Evolutionary conservation across 768 basidiomycete species (phyloP), one percentile per base, ranked within the genome.

Genomic region (Rubroboletus satanas): DNA sequence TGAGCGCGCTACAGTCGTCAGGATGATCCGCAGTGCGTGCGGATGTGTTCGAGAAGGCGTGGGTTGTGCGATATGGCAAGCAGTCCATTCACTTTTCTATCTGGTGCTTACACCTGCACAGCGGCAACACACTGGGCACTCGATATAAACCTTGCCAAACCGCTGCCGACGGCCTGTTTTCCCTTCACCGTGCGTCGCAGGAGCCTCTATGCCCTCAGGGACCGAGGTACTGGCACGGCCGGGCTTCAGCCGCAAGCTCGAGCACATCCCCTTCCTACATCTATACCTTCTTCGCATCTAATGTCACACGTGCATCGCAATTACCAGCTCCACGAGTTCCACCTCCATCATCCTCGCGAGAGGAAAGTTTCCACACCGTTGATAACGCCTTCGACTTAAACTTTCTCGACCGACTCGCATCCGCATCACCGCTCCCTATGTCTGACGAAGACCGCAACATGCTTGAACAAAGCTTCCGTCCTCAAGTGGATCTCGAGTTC

Each of bases 41-140:
- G 85, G 86, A 14, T 89, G 87, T 61, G 66, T 83, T 37, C 77
- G 83, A 33, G 84, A 87, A 66, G 85, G 84, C 6, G 74, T 89
- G 10, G 87, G 83, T 18, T 89, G 87, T 70, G 75, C 78, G 3
- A 75, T 75, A 43, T 86, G 83, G 82, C 77, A 49, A 63, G 77
- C 69, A 7, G 8, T 39, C 5, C 43, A 4, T 44, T 31, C 26
- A 1, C 35, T 41, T 49, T 50, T 52, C n/a, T 21, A 29, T 44
- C 17, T 47, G 23, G 26, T 45, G 43, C 61, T 67, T 38, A 63
- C 39, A 26, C 26, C n/a, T 44, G 43, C n/a, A 26, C 57, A 85
- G 84, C 57, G 86, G 86, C 0, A 88, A 86, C 54, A 72, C 82
- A 4, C 72, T 88, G 11, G 86, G 86, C 28, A 84, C 79, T 6